phyloP scores from a whole-genome alignment of 176 grass and related monocot species.

The Ensete ventricosum region DNA sequence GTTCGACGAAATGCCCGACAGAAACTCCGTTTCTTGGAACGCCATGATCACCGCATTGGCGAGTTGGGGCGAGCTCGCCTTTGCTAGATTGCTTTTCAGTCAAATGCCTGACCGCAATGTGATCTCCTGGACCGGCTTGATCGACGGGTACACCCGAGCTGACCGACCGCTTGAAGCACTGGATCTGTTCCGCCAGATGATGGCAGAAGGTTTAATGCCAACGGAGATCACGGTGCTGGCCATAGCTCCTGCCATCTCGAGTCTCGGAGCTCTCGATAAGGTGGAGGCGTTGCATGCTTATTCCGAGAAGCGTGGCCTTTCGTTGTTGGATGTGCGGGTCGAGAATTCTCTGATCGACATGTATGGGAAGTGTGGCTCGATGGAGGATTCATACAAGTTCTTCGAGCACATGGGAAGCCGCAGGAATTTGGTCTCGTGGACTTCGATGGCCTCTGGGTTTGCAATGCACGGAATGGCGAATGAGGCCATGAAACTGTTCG shows the following conservation, averaged over 20 bases:
- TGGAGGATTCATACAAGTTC: conserved; percentile 31
- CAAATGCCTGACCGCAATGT: conserved; percentile 40
- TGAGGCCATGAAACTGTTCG: conserved; percentile 37
- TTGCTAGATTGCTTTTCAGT: conserved; percentile 39
- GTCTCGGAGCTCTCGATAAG: conserved; percentile 26
- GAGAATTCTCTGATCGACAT: conserved; percentile 60
- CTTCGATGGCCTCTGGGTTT: conserved; percentile 47
- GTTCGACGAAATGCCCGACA: conserved; percentile 46
- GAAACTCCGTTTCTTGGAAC: conserved; percentile 50
- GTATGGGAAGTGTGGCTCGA: conserved; percentile 52
- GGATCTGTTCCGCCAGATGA: conserved; percentile 37
- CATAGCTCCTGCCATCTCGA: conserved; percentile 36
- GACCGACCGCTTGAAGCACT: conserved; percentile 21
- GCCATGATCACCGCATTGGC: conserved; percentile 51
- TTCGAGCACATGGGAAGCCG: conserved; percentile 32
- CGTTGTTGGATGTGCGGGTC: conserved; percentile 29
- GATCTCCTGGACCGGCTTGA: conserved; percentile 54
- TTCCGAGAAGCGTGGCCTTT: conserved; percentile 33
- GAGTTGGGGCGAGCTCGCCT: conserved; percentile 29
- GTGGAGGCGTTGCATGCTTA: conserved; percentile 30
- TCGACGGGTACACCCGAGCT: conserved; percentile 42
- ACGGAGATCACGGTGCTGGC: conserved; percentile 50
- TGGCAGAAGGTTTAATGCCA: conserved; percentile 25
- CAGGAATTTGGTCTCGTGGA: conserved; percentile 66
- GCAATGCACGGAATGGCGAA: conserved; percentile 43